These are phyloP conservation scores for Neurospora sp. DNA, from an alignment of 495 filamentous ascomycete species.

Conservation along the genomic window DNA sequence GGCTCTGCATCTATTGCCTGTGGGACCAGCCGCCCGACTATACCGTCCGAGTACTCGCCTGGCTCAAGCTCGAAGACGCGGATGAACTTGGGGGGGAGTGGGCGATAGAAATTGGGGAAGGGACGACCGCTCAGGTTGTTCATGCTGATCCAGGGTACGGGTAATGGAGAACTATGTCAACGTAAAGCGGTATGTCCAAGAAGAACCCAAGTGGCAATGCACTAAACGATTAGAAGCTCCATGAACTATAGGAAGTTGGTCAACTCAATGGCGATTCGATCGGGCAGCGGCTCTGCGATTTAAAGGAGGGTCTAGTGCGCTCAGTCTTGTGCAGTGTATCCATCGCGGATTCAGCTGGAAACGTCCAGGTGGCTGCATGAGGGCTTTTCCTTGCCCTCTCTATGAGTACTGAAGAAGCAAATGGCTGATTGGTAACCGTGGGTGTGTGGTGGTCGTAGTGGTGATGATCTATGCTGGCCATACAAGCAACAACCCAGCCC, in stretches of 20 bases:
- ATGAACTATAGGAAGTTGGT: not conserved
- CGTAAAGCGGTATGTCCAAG: not conserved
- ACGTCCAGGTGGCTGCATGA: not conserved
- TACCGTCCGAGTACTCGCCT: slow-evolving; percentile 1
- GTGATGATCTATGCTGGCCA: no score
- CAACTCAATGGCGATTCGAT: not conserved
- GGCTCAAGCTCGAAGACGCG: slow-evolving; percentile 12
- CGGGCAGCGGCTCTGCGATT: not conserved
- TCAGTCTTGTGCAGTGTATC: not conserved
- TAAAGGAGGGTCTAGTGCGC: not conserved
- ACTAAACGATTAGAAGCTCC: not conserved
- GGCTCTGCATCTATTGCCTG: slow-evolving; percentile 8
- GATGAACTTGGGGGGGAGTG: slow-evolving; percentile 1
- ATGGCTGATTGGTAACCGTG: no score
- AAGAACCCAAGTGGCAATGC: not conserved
- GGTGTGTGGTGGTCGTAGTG: no score
- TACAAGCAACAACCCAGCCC: no score
- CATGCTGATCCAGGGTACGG: not conserved
- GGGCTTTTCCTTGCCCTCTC: not conserved
- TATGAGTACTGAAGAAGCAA: no score
- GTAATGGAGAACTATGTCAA: not conserved
- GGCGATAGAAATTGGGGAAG: slow-evolving; percentile 2
- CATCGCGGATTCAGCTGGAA: not conserved
- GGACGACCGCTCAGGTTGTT: not conserved
- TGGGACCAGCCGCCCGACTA: slow-evolving; percentile 6